Evolutionary conservation across 2,329 filamentous ascomycete species (phyloP).

Genomic region (Ceratocystiopsis sp.): DNA sequence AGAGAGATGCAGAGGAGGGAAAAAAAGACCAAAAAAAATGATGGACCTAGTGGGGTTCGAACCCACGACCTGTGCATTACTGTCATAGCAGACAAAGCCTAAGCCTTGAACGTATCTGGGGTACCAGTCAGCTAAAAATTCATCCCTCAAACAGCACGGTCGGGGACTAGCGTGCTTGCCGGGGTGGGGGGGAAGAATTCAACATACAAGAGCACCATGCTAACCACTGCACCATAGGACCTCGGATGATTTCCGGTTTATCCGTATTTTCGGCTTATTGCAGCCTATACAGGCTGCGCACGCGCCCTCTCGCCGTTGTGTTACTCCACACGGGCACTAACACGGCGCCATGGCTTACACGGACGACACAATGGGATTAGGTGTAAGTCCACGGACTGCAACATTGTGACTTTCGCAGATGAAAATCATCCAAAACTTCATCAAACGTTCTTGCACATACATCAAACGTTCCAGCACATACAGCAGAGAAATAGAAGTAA

Average conservation of each 20-base stretch:
- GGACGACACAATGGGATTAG: too few species aligned
- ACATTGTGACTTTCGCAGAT: too few species aligned
- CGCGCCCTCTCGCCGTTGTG: background rate
- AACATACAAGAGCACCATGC: constrained; percentile 13
- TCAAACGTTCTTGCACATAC: too few species aligned
- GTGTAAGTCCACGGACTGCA: too few species aligned
- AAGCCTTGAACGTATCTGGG: constrained; percentile 10
- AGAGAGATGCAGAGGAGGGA: background rate
- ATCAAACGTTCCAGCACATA: too few species aligned
- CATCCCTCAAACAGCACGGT: too few species aligned
- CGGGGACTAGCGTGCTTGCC: background rate
- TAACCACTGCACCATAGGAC: constrained; percentile 14
- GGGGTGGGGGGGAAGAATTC: too few species aligned
- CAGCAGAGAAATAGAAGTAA: too few species aligned
- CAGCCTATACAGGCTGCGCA: background rate
- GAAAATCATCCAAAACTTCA: too few species aligned
- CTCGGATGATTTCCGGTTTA: constrained; percentile 10
- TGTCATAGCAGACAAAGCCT: constrained; percentile 10
- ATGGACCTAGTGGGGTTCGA: constrained; percentile 13
- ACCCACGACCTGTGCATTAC: constrained; percentile 14
- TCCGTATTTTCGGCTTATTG: background rate
- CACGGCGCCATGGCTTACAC: too few species aligned
- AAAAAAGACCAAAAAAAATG: constrained; percentile 3
- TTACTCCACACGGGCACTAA: too few species aligned
- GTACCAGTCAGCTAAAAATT: background rate